Conservation (phyloP, 768 basidiomycete genomes). For the Coprinellus aureogranulatus region DNA sequence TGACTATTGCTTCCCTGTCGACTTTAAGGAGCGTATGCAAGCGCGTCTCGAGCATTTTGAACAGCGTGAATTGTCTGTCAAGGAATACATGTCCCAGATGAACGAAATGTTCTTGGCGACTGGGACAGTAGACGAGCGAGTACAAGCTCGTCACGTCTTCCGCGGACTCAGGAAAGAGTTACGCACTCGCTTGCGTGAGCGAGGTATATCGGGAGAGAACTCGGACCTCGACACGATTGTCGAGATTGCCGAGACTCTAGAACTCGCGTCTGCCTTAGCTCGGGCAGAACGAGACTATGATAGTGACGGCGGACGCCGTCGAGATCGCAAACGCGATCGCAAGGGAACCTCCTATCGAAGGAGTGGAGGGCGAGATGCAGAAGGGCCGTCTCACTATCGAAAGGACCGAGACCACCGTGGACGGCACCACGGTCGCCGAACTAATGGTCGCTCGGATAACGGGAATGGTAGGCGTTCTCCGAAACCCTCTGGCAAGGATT, state of each 20-base stretch:
- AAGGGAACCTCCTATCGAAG: too few species aligned
- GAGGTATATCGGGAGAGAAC: neutral
- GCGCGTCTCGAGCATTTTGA: constrained; percentile 18
- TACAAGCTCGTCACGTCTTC: neutral
- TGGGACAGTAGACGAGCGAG: neutral
- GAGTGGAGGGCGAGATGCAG: neutral
- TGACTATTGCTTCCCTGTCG: constrained; percentile 32
- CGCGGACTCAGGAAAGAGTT: neutral
- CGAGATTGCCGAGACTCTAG: neutral
- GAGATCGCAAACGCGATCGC: too few species aligned
- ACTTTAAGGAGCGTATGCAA: constrained; percentile 22
- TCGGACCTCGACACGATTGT: neutral
- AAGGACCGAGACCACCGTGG: neutral
- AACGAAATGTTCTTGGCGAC: neutral
- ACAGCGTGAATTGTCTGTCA: neutral
- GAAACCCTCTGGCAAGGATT: constrained; percentile 2
- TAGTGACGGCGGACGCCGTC: neutral
- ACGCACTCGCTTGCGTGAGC: neutral
- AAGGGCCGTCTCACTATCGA: too few species aligned
- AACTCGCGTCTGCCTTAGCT: neutral
- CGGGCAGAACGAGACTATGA: neutral
- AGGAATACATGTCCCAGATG: neutral
- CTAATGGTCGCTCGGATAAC: neutral
- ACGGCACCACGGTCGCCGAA: neutral
- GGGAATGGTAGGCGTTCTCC: neutral